A percentile compares a stretch with the other conserved stretches of the same genome.
Evolutionary conservation across 306 rosid species (phyloP).

Genomic region (Quercus agrifolia): DNA sequence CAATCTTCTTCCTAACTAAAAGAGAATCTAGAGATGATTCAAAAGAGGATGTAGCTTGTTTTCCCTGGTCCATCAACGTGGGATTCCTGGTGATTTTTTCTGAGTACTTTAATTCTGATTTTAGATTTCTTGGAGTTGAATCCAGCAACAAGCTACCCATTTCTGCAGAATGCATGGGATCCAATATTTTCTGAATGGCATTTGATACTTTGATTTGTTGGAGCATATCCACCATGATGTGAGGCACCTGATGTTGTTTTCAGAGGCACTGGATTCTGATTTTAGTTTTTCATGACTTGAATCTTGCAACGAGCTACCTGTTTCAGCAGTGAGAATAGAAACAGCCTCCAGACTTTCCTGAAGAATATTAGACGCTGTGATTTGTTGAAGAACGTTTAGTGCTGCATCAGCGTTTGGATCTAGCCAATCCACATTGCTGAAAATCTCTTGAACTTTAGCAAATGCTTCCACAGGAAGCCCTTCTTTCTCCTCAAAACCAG

Average conservation of each 20-base stretch:
- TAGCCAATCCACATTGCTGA: conserved; percentile 82
- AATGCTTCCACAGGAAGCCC: conserved; percentile 94
- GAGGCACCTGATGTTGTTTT: conserved; percentile 7
- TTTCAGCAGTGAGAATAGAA: conserved; percentile 30
- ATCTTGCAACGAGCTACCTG: conserved; percentile 32
- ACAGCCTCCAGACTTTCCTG: conserved; percentile 38
- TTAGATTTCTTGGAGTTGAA: conserved; percentile 34
- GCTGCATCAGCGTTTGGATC: conserved; percentile 68
- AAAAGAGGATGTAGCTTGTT: conserved; percentile 26
- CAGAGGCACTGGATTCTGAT: conserved; percentile 15
- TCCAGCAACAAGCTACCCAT: conserved; percentile 33
- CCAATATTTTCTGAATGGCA: conserved; percentile 44
- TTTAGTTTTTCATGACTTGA: conserved; percentile 32
- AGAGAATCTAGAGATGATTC: conserved; percentile 20
- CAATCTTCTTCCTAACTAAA: conserved; percentile 26
- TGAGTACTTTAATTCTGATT: conserved; percentile 28
- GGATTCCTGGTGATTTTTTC: conserved; percentile 29
- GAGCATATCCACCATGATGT: conserved; percentile 11
- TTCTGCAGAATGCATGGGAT: conserved; percentile 32
- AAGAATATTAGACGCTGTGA: conserved; percentile 50
- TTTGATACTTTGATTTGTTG: conserved; percentile 43
- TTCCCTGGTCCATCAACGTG: conserved; percentile 15
- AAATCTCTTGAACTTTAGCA: conserved; percentile 87
- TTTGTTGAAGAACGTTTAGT: conserved; percentile 56
- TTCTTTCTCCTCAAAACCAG: conserved; percentile 74